Evolutionary conservation across 1,284 basidiomycete species (phyloP), one percentile per base, ranked within the genome.

Genomic region (Ustilago nuda): DNA sequence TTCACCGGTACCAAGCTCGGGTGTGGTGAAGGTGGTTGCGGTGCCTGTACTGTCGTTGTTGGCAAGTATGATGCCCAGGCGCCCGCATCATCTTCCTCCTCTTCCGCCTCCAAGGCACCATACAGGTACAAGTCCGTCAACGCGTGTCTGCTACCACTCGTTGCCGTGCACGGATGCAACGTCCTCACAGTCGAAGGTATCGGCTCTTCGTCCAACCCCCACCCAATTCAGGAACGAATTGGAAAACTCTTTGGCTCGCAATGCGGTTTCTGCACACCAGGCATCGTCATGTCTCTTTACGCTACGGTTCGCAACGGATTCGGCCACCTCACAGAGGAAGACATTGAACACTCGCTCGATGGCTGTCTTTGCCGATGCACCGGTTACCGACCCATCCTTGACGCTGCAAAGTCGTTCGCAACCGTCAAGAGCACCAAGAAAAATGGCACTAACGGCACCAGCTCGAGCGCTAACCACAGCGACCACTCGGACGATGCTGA

Each of bases 1-100:
- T 79, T 87, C 46, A 86, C 82, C 2, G 86, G 86, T 9, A 86
- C 86, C 13, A 87, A 87, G 64, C 79, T 86, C 9, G 86, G 86
- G 4, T 87, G 86, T 50, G 83, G 80, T 30, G 86, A 87, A 59
- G 86, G 86, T 35, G 85, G 85, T 8, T 86, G 85, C 55, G 86
- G 86, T 51, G 83, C 85, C 6, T 86, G 84, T 64, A 85, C 85
- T n/a, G 84, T 84, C 37, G 80, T 82, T n/a, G 67, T 85, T 15
- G 67, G 75, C 58, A 69, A 78, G 70, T 65, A 66, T 39, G 67
- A 76, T 51, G 8, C 35, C 36, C 60, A 56, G 4, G 39, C 41
- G 12, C 30, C 55, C 13, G 50, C 27, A 15, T 57, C 68, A 11
- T 57, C 55, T 0, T 52, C 63, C 30, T 48, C 65, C 1, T 45